Conservation (phyloP, 257 asterid genomes). For the Solanum acaule region DNA sequence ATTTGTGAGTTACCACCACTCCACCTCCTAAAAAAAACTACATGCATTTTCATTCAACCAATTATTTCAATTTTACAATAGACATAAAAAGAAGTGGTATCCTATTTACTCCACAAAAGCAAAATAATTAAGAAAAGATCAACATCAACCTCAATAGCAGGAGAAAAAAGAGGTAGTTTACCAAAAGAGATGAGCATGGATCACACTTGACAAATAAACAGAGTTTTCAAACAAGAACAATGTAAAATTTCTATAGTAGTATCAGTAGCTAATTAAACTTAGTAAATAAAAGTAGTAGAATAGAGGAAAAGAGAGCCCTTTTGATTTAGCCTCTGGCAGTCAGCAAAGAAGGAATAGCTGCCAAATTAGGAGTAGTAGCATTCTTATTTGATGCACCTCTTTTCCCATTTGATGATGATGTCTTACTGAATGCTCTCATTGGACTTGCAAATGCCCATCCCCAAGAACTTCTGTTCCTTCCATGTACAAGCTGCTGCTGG, state of each 20-base stretch:
- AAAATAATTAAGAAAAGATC: slow-evolving; percentile 1
- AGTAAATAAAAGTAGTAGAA: slow-evolving; percentile 2
- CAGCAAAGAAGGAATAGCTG: slow-evolving; percentile 81
- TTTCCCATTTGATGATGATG: slow-evolving; percentile 26
- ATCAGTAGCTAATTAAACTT: slow-evolving; percentile 9
- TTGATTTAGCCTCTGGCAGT: slow-evolving; percentile 49
- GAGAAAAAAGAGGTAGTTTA: slow-evolving; percentile 4
- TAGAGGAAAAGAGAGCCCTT: not conserved
- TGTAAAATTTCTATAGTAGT: slow-evolving; percentile 22
- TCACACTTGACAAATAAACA: slow-evolving; percentile 28
- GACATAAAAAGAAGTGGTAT: slow-evolving; percentile 5
- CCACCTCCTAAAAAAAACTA: not conserved
- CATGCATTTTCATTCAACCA: not conserved
- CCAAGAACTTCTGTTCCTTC: slow-evolving; percentile 78
- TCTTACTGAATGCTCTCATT: slow-evolving; percentile 66
- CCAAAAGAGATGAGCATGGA: slow-evolving; percentile 17
- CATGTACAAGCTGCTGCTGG: slow-evolving; percentile 38
- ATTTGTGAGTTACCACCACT: not conserved
- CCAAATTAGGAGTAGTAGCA: slow-evolving; percentile 51
- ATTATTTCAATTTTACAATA: not conserved
- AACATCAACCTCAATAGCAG: slow-evolving; percentile 10
- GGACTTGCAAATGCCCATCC: slow-evolving; percentile 99
- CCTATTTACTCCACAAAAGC: not conserved
- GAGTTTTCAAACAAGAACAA: slow-evolving; percentile 17
- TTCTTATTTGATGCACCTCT: slow-evolving; percentile 47